Evolutionary conservation across 306 rosid species (phyloP), one percentile per base, ranked within the genome.

Genomic region (Arachis stenosperma): DNA sequence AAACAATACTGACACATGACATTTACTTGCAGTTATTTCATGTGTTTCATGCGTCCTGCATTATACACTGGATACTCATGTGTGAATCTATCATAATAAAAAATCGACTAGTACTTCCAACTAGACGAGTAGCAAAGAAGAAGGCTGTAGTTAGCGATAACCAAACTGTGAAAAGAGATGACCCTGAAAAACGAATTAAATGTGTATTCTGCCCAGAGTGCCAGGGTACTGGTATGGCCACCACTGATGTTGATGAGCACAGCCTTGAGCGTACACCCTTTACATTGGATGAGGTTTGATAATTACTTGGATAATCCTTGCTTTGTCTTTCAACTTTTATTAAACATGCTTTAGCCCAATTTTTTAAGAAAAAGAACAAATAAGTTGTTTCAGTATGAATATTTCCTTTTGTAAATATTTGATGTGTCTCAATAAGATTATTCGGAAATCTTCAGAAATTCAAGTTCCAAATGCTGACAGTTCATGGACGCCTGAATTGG

Each of bases 181-280:
- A 86, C 36, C 44, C 65, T 41, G 61, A 69, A 67, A 46, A 73
- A 37, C 79, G 78, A 43, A 68, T 86, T 33, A 52, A 61, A 71
- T 75, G 85, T 51, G 89, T 88, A 36, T 82, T 89, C 89, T 93
- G 98, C 75, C 98, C 98, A 17, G 98, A 88, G 81, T 93, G 98
- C 78, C 96, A 88, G 78, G 98, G 97, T 42, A 87, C 97, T 61
- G 98, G 96, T 53, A 48, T 67, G 13, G 53, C 53, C 55, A 61
- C 37, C 37, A 33, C 37, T 33, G 4, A 4, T 2, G 37, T 74
- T 29, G 90, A 83, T 51, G 86, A 87, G 50, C 83, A 82, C 75
- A 87, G 70, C 48, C 64, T 83, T 51, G 98, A 93, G 82, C 77
- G 64, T 62, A 77, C 86, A 40, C 64, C 73, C 64, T 74, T 86